Base-by-base conservation (phyloP, 768 basidiomycete species). In the Epithele typhae region DNA sequence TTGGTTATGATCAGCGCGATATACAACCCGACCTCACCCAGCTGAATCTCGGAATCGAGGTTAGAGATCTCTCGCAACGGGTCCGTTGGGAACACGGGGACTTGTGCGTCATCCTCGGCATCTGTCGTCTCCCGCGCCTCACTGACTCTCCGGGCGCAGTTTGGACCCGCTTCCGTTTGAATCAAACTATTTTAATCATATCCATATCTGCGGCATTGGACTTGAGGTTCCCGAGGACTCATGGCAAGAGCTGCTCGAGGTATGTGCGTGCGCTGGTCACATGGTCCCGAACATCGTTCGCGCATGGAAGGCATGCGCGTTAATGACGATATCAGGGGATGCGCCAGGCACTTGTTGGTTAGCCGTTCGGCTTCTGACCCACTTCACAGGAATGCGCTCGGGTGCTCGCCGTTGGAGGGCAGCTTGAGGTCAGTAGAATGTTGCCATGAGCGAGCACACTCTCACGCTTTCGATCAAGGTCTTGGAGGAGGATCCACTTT, bases 211-310 rank as follows among this genome's bases (percentile, higher is more conserved):
- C 25, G 72, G 75, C 32, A 74, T 86, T 43, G 84, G 82, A 3
- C 71, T 87, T 5, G 82, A 76, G 18, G 76, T 87, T 27, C 84
- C 86, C 10, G 84, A 87, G 63, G 78, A 84, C 56, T 80, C 85
- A 76, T 87, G 85, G 84, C 79, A 77, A 55, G 72, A 66, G 57
- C 68, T 87, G 42, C 61, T 87, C 4, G 77, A 83, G 76, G 85
- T 81, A 64, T 49, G 61, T 34, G 5, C n/a, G n/a, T n/a, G n/a
- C n/a, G n/a, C n/a, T n/a, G n/a, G n/a, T n/a, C n/a, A n/a, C n/a
- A n/a, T n/a, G 17, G 30, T 37, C 19, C 40, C 45, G 49, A 45
- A 30, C 7, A 30, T 30, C 27, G 7, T 7, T 30, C n/a, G n/a
- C n/a, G n/a, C n/a, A n/a, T n/a, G n/a, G n/a, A n/a, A n/a, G n/a